A percentile compares a stretch with the other conserved stretches of the same genome.
phyloP scores from a whole-genome alignment of 768 basidiomycete species.

The Thelephora ganbajun region DNA sequence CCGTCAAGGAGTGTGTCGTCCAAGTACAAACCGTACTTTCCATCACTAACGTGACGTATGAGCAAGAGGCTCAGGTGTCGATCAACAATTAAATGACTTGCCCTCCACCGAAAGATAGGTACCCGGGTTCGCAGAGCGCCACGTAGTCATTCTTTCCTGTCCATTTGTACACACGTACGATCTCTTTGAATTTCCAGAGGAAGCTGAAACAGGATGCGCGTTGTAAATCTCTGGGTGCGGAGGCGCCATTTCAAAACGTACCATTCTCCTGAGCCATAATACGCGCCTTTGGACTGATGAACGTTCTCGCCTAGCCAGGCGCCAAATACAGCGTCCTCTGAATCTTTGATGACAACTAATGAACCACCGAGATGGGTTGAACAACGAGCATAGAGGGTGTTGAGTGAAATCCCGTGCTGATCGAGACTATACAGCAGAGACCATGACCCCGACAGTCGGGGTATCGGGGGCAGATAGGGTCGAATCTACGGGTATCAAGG shows the following conservation, averaged over 20 bases:
- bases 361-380: constrained; percentile 32
- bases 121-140: constrained; percentile 67
- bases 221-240: no score
- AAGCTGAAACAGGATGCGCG: no score
- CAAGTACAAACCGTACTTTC: constrained; percentile 79
- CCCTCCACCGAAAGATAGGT: constrained; percentile 89
- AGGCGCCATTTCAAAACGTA: constrained; percentile 16
- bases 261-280: constrained; percentile 89
- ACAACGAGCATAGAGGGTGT: constrained; percentile 69
- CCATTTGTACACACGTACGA: constrained; percentile 58
- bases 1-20: constrained; percentile 73
- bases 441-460: constrained; percentile 61
- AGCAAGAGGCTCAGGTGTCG: constrained; percentile 3
- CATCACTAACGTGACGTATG: constrained; percentile 37
- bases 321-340: constrained; percentile 57
- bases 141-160: constrained; percentile 88
- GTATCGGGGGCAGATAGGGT: constrained; percentile 55
- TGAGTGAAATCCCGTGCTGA: constrained; percentile 87
- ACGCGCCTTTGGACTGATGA: constrained; percentile 42
- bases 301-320: constrained; percentile 73
- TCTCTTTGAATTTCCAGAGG: constrained; percentile 17
- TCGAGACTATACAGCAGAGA: constrained; percentile 80
- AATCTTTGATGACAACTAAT: constrained; percentile 55
- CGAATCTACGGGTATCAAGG: constrained; percentile 38
- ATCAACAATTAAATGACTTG: constrained; percentile 23